A percentile compares a stretch with the other conserved stretches of the same genome.
Evolutionary conservation across 2,329 filamentous ascomycete genomes (phyloP).

Genomic region (Metarhizium sp.): DNA sequence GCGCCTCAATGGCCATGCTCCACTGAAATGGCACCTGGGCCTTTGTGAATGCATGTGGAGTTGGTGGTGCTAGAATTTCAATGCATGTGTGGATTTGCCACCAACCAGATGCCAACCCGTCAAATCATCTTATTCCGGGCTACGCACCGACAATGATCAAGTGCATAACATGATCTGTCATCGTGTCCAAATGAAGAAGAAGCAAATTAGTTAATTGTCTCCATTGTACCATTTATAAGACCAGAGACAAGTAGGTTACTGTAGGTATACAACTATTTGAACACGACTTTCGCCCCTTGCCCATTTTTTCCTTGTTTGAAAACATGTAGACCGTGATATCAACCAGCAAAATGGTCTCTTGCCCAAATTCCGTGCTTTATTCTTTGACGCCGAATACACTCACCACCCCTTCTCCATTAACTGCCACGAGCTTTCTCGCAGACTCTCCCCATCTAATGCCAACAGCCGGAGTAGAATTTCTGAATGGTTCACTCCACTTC

Average conservation of each 20-base stretch:
- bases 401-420: slow-evolving; percentile 67
- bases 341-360: neutral
- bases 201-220: neutral
- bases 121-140: too few relatives aligned
- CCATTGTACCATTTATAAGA: too few relatives aligned
- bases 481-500: slow-evolving; percentile 78
- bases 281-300: neutral
- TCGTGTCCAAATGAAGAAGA: neutral
- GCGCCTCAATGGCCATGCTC: too few relatives aligned
- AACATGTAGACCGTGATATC: neutral
- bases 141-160: too few relatives aligned
- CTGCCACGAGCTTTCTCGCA: slow-evolving; percentile 64
- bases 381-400: slow-evolving; percentile 56
- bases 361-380: slow-evolving; percentile 12
- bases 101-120: too few relatives aligned
- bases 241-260: neutral
- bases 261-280: slow-evolving; percentile 1
- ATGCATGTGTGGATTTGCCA: too few relatives aligned
- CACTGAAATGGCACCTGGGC: too few relatives aligned
- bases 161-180: too few relatives aligned
- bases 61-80: too few relatives aligned
- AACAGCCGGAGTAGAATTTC: slow-evolving; percentile 63
- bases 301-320: neutral
- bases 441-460: slow-evolving; percentile 69
- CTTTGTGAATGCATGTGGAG: too few relatives aligned